Evolutionary conservation across 1,284 basidiomycete species (phyloP), one percentile per base, ranked within the genome.

Genomic region (Moniliophthora roreri): DNA sequence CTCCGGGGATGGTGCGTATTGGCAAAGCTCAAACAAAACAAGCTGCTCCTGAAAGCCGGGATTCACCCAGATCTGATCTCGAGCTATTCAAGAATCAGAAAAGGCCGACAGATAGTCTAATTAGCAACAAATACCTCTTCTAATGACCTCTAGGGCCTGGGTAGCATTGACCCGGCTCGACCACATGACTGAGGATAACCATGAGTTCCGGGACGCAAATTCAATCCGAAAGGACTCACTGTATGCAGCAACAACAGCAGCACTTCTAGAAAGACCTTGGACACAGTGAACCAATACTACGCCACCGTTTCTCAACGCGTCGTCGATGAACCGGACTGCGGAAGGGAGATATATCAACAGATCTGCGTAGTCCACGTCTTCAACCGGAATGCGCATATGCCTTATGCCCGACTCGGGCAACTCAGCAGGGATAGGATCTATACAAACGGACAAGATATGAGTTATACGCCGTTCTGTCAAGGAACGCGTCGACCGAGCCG

Each of bases 291-390:
- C 91, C 42, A 95, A 79, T 54, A 93, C 82, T 44, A 83, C 80
- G 4, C 92, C 91, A 40, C 84, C 84, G 13, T 72, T 67, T 32
- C 72, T 69, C 46, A 93, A 68, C 10, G 91, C 90, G 40, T 82
- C 70, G 62, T 92, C 81, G 62, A 95, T 93, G 68, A 93, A 95
- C 46, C 76, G 82, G 65, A 89, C 87, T 18, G 89, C 85, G 36
- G 73, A 68, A n/a, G 89, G 87, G 54, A 95, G 76, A 64, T 89
- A 79, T 41, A 91, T 87, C 52, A 93, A 76, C 50, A 95, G 80
- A 66, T 93, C 86, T 58, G 87, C 91, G 61, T 91, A 88, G 64
- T 91, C 89, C 59, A 90, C 82, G 68, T 95, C 92, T 62, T 89
- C 84, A 40, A 91, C 78, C 47, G 81, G 74, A 60, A 91, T 84